A percentile compares a stretch with the other conserved stretches of the same genome.
Conservation (phyloP, 495 filamentous ascomycete species). For the Daldinia caldariorum region DNA sequence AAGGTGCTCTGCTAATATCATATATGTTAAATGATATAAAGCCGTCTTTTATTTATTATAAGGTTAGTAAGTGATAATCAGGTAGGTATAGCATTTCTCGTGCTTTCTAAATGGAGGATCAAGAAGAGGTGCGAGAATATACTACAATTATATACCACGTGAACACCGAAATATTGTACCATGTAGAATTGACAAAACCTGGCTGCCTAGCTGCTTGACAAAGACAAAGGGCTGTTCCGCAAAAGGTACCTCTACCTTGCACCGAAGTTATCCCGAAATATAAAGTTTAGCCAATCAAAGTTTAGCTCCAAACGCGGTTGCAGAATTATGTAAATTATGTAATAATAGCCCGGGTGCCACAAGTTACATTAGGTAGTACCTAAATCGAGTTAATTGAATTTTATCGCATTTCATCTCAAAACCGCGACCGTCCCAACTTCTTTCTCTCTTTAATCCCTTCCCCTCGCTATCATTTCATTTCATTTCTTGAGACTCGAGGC, state of each 20-base stretch:
- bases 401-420: conserved; percentile 3
- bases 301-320: not conserved
- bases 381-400: not conserved
- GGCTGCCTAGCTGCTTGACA: no score
- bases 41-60: conserved; percentile 16
- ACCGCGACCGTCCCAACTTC: not conserved
- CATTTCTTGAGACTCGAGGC: not conserved
- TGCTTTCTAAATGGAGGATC: no score
- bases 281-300: not conserved
- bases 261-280: not conserved
- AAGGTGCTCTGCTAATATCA: no score
- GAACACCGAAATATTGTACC: no score
- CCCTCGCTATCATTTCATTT: no score
- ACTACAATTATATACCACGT: no score
- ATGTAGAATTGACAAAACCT: no score
- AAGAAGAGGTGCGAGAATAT: no score
- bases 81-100: no score
- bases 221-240: no score
- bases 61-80: conserved; percentile 3
- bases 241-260: no score
- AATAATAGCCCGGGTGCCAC: not conserved
- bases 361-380: not conserved
- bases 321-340: conserved; percentile 9
- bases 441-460: no score
- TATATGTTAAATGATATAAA: conserved; percentile 9